Conservation (phyloP, 1,139 yeast genomes). For the Barnettozyma hawaiiensis region DNA sequence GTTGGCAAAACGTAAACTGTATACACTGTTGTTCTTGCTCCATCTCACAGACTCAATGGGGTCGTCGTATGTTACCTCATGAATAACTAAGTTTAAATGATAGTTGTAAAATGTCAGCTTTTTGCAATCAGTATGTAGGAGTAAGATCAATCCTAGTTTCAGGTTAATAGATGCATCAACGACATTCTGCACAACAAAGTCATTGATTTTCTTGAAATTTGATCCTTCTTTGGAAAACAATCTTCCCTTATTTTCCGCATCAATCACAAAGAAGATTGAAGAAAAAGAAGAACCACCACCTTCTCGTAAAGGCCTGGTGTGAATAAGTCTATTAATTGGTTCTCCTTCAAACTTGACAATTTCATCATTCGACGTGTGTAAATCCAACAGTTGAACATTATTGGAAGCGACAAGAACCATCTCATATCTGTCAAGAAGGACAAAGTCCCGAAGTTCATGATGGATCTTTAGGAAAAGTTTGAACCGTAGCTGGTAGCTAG, state of each 20-base stretch:
- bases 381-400: slow-evolving; percentile 37
- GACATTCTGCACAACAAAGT: slow-evolving; percentile 1
- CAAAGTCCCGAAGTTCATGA: slow-evolving; percentile 33
- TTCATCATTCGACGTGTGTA: slow-evolving; percentile 26
- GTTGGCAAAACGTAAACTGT: slow-evolving; percentile 25
- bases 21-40: slow-evolving; percentile 25
- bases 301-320: slow-evolving; percentile 12
- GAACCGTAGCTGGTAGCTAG: slow-evolving; percentile 33
- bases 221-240: not conserved
- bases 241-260: slow-evolving; percentile 4
- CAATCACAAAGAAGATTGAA: slow-evolving; percentile 4
- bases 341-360: slow-evolving; percentile 25
- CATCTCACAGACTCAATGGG: slow-evolving; percentile 23
- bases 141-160: slow-evolving; percentile 7
- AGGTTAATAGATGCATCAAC: slow-evolving; percentile 8
- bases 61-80: slow-evolving; percentile 1
- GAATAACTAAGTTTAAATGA: not conserved
- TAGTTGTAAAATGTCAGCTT: slow-evolving; percentile 3
- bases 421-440: slow-evolving; percentile 28
- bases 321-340: slow-evolving; percentile 21
- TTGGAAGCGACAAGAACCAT: slow-evolving; percentile 34
- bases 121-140: slow-evolving; percentile 2
- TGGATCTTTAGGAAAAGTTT: slow-evolving; percentile 42
- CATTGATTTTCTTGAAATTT: slow-evolving; percentile 1
- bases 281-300: too few species aligned